Conservation (phyloP, 2,329 filamentous ascomycete species). For the Immersiporthe knoxdaviesiana region DNA sequence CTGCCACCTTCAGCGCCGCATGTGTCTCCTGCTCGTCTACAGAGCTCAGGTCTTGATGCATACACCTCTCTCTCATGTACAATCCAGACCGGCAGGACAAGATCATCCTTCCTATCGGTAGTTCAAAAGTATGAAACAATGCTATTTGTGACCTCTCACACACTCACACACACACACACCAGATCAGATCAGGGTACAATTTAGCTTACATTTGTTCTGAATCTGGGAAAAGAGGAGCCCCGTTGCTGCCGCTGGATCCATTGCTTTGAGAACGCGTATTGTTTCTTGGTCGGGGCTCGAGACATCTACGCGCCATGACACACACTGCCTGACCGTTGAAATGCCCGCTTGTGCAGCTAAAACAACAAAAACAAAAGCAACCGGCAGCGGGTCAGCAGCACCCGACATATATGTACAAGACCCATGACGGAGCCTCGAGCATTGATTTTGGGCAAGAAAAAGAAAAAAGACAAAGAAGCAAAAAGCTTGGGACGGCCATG, state of each 20-base stretch:
- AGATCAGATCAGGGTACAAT: conserved; percentile 1
- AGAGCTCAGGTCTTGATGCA: not conserved
- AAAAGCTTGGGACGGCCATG: not conserved
- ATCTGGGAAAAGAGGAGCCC: not conserved
- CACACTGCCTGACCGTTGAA: not conserved
- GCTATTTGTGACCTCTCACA: not conserved
- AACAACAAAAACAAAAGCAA: not conserved
- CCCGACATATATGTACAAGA: too few species aligned
- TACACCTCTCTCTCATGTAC: too few species aligned
- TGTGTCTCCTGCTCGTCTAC: not conserved
- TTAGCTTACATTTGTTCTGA: not conserved
- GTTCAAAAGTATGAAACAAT: not conserved
- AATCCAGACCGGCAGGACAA: not conserved
- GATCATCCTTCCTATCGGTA: not conserved
- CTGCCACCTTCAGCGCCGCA: not conserved
- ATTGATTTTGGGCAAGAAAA: too few species aligned
- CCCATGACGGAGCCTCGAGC: not conserved
- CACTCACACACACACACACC: too few species aligned
- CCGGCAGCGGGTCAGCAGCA: not conserved
- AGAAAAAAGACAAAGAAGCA: not conserved
- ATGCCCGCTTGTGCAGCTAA: not conserved
- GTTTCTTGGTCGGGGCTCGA: not conserved
- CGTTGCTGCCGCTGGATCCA: not conserved
- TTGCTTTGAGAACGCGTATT: not conserved
- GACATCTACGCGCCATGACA: not conserved